Base-by-base conservation (phyloP, 1,284 basidiomycete species). In the Leccinum subrobustum region DNA sequence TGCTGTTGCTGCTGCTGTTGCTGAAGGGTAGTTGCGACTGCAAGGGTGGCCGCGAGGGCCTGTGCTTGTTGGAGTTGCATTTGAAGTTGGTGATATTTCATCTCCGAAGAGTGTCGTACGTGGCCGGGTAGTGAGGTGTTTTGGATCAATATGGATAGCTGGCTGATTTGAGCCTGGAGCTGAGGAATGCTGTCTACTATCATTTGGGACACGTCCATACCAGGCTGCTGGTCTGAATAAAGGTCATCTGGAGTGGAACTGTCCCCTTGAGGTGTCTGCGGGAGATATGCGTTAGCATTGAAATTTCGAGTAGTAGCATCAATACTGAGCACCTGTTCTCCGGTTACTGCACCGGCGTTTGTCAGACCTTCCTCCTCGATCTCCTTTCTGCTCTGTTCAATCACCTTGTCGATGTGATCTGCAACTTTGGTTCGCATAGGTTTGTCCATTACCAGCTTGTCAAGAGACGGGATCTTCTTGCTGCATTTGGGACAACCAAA, bases 401-500 rank as follows among this genome's bases (percentile, higher is more conserved):
- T 87, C 70, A 89, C 88, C 65, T 83, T 87, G 64, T 92, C 87
- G 67, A 96, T 91, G 70, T 95, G 95, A 63, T 89, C 89, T 59
- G 80, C 78, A 48, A 94, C 92, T 68, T 83, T 88, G 57, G 83
- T 85, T 59, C 95, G 85, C 76, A 84, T 84, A 29, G 87, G 87
- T 72, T 88, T 89, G 76, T 97, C 94, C 65, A 85, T 75, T 61
- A 85, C 74, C 53, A 98, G 81, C 74, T 92, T 92, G 78, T 96
- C 94, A 68, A 97, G 78, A 56, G 89, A 92, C 11, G 88, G 80
- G 63, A 97, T 86, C 78, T 91, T 95, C 75, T 88, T 89, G 66
- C 87, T 84, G 75, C 96, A 98, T 63, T 87, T 86, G 12, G 93
- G 94, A 76, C 95, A 98, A 61, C 90, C 80, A 76, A 97, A 96